phyloP scores from a whole-genome alignment of 2,329 filamentous ascomycete genomes.

The Peltaster fructicola region DNA sequence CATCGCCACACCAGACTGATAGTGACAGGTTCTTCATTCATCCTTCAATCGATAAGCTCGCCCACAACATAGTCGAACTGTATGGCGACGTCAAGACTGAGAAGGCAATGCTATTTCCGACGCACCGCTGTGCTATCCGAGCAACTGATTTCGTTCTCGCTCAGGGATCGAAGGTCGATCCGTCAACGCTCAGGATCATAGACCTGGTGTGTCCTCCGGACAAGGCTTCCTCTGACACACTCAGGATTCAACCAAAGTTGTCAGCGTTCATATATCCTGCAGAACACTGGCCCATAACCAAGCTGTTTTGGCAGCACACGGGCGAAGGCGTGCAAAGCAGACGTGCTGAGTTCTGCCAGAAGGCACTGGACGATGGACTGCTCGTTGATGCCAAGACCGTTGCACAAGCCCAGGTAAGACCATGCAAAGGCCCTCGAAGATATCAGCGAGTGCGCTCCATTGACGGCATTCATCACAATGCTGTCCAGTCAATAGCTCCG shows the following conservation, averaged over 20 bases:
- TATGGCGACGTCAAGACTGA: slow-evolving; percentile 42
- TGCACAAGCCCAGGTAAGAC: slow-evolving; percentile 18
- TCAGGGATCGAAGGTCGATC: slow-evolving; percentile 36
- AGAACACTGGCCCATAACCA: slow-evolving; percentile 54
- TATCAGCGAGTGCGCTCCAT: slow-evolving; percentile 51
- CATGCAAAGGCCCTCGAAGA: slow-evolving; percentile 55
- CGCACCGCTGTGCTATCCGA: slow-evolving; percentile 46
- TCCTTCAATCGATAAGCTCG: slow-evolving; percentile 59
- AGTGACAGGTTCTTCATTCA: slow-evolving; percentile 70
- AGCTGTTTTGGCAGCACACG: slow-evolving; percentile 93
- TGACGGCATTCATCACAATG: slow-evolving; percentile 19
- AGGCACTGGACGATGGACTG: slow-evolving; percentile 52
- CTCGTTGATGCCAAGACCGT: slow-evolving; percentile 33
- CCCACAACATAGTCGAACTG: slow-evolving; percentile 44
- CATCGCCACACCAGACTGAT: neutral
- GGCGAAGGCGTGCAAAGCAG: slow-evolving; percentile 86
- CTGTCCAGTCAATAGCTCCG: slow-evolving; percentile 3
- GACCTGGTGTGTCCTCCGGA: slow-evolving; percentile 46
- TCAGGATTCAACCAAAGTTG: slow-evolving; percentile 27
- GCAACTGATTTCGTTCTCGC: slow-evolving; percentile 56
- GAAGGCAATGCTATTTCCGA: slow-evolving; percentile 71
- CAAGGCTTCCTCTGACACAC: slow-evolving; percentile 21
- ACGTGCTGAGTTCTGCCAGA: slow-evolving; percentile 74
- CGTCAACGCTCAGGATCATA: slow-evolving; percentile 35
- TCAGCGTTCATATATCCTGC: slow-evolving; percentile 50